Conservation (phyloP, 257 asterid species). For the Solanum piurae region DNA sequence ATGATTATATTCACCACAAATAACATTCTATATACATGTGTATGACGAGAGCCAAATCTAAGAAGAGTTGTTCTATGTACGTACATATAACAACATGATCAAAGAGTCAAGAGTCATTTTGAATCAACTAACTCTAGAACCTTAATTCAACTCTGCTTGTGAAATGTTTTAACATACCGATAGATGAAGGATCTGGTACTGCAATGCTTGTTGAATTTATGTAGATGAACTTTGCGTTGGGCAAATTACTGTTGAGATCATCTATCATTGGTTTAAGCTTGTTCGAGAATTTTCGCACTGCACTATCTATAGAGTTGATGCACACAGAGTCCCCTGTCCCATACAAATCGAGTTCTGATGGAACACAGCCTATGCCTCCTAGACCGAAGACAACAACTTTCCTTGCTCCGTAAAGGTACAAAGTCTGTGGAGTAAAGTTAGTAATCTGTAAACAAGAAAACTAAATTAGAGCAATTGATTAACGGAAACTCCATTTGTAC, state of each 20-base stretch:
- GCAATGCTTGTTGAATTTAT: not conserved
- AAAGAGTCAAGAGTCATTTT: not conserved
- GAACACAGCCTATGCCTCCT: conserved; percentile 32
- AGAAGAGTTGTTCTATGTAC: not conserved
- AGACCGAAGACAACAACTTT: conserved; percentile 25
- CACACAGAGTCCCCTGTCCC: conserved; percentile 20
- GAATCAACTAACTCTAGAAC: not conserved
- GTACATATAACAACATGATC: not conserved
- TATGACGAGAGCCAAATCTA: not conserved
- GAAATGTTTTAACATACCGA: not conserved
- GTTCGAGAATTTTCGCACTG: conserved; percentile 14
- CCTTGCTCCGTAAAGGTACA: conserved; percentile 37
- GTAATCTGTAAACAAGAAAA: not conserved
- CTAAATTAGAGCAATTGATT: not conserved
- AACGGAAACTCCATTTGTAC: not conserved
- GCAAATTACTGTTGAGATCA: conserved; percentile 10
- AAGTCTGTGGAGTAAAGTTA: conserved; percentile 10
- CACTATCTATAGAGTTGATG: conserved; percentile 16
- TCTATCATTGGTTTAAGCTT: conserved; percentile 11
- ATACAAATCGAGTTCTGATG: conserved; percentile 13
- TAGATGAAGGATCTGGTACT: not conserved
- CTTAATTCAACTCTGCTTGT: not conserved
- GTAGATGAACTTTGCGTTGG: conserved; percentile 19
- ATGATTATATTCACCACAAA: not conserved
- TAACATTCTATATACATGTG: not conserved